Conservation (phyloP, 164 flowering plant species). For the Litsea cubeba region DNA sequence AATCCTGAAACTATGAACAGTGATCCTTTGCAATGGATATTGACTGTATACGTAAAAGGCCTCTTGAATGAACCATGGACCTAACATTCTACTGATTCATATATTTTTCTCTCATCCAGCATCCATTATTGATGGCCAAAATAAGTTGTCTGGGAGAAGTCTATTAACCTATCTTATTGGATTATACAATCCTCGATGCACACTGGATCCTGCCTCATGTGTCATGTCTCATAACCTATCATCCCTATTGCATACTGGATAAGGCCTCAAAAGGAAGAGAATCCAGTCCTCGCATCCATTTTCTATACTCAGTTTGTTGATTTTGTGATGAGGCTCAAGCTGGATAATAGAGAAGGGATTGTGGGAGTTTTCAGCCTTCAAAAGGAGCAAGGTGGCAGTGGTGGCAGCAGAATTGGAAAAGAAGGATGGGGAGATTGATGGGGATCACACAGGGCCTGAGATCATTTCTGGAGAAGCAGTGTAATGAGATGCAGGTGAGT, state of each 20-base stretch:
- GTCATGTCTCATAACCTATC: background rate
- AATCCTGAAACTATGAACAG: background rate
- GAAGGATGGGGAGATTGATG: constrained; percentile 65
- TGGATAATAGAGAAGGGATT: constrained; percentile 61
- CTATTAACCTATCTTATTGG: background rate
- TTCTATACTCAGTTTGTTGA: constrained; percentile 60
- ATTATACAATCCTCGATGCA: background rate
- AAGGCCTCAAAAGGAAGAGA: constrained; percentile 36
- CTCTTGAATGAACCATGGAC: background rate
- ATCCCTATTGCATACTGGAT: too few species aligned
- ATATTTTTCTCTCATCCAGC: background rate
- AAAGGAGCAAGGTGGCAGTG: constrained; percentile 63
- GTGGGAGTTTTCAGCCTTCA: constrained; percentile 76
- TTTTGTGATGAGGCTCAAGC: constrained; percentile 55
- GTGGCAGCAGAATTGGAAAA: constrained; percentile 87
- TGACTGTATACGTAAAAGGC: background rate
- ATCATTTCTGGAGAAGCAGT: constrained; percentile 77
- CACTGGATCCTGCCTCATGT: background rate
- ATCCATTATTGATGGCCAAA: background rate
- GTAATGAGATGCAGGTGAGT: constrained; percentile 91
- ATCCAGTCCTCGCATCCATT: constrained; percentile 55
- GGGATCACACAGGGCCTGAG: constrained; percentile 63
- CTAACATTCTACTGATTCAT: background rate
- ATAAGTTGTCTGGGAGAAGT: background rate
- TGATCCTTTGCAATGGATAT: background rate